Conservation (phyloP, 108 stramenopile genomes). For the Skeletonema menzelii region DNA sequence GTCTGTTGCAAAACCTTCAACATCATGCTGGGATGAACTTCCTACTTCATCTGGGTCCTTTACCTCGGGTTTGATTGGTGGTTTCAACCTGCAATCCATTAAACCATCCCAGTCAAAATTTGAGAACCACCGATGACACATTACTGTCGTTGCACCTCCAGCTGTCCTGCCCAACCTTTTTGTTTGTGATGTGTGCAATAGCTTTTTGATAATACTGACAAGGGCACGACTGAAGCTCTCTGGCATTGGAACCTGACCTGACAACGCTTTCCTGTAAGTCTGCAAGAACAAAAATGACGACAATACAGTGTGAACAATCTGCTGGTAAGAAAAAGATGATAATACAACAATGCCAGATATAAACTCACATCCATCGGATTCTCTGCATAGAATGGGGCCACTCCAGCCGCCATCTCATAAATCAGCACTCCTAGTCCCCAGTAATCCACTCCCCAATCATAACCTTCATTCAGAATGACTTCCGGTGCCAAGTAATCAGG, state of each 20-base stretch:
- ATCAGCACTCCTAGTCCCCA: conserved; percentile 77
- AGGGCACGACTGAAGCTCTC: conserved; percentile 41
- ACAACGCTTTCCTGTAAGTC: conserved; percentile 48
- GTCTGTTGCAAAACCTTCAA: conserved; percentile 42
- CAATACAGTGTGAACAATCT: neutral
- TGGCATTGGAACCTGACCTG: conserved; percentile 44
- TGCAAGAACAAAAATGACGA: conserved; percentile 3
- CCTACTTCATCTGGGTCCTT: conserved; percentile 36
- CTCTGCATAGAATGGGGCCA: conserved; percentile 71
- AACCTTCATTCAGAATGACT: conserved; percentile 78
- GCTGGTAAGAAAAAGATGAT: neutral
- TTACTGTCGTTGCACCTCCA: conserved; percentile 74
- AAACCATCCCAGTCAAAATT: conserved; percentile 74
- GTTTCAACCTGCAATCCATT: conserved; percentile 32
- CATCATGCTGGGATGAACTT: conserved; percentile 10
- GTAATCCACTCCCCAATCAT: conserved; percentile 80
- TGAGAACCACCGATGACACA: conserved; percentile 81
- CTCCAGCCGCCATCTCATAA: conserved; percentile 67
- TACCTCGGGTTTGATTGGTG: conserved; percentile 35
- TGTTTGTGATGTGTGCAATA: conserved; percentile 72
- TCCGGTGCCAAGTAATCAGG: conserved; percentile 78
- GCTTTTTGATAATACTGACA: conserved; percentile 64
- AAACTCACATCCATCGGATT: conserved; percentile 50
- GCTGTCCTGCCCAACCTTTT: conserved; percentile 82
- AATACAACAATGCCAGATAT: neutral